phyloP scores from a whole-genome alignment of 2,329 filamentous ascomycete genomes.

The Ophiostoma perfectum region DNA sequence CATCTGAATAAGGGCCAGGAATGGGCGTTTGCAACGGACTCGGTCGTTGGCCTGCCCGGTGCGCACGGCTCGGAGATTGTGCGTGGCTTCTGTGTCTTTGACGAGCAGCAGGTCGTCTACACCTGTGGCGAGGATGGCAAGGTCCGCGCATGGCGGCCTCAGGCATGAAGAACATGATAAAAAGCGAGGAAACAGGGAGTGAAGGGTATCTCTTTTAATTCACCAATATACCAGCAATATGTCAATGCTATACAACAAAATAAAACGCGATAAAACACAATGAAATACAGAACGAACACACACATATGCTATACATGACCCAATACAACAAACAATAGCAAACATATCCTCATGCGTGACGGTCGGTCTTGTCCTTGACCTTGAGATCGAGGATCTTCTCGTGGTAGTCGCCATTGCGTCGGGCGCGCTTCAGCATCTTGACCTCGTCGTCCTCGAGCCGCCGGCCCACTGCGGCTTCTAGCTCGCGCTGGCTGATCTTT shows the following conservation, averaged over 20 bases:
- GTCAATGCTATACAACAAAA: background rate
- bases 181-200: background rate
- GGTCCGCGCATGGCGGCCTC: constrained; percentile 52
- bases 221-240: constrained; percentile 7
- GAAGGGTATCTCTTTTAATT: background rate
- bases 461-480: constrained; percentile 75
- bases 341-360: constrained; percentile 44
- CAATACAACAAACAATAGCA: background rate
- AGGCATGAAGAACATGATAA: background rate
- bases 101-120: constrained; percentile 54
- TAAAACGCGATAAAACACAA: background rate
- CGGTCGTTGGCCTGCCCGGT: constrained; percentile 54
- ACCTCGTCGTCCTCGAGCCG: constrained; percentile 81
- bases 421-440: constrained; percentile 71
- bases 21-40: constrained; percentile 53
- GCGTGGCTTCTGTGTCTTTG: constrained; percentile 58
- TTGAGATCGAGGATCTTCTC: constrained; percentile 81
- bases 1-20: constrained; percentile 49
- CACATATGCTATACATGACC: background rate
- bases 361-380: constrained; percentile 90
- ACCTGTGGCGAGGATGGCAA: constrained; percentile 55
- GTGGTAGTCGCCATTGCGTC: constrained; percentile 83
- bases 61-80: constrained; percentile 61
- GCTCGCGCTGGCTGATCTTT: constrained; percentile 78
- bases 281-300: background rate